Conservation (phyloP, 2,329 filamentous ascomycete species). For the Penicillium rolfsii region DNA sequence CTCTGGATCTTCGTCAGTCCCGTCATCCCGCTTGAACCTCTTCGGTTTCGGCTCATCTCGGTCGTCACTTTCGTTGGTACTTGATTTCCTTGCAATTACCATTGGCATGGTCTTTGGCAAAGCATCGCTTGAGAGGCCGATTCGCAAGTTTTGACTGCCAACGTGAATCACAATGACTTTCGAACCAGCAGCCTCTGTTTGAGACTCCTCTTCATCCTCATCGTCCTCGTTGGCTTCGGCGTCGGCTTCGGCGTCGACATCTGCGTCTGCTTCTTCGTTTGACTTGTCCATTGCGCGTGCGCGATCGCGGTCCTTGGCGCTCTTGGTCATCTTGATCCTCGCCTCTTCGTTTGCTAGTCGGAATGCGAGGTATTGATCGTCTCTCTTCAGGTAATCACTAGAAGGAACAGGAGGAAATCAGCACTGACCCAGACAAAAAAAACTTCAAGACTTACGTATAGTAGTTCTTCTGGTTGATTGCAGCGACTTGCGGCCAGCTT, state of each 20-base stretch:
- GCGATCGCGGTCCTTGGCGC: conserved; percentile 83
- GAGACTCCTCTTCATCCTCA: conserved; percentile 57
- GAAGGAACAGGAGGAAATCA: conserved; percentile 15
- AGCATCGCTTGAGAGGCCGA: conserved; percentile 94
- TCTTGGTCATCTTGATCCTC: conserved; percentile 80
- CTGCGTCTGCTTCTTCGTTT: conserved; percentile 56
- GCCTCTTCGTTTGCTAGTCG: conserved; percentile 86
- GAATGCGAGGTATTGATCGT: conserved; percentile 91
- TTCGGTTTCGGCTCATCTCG: conserved; percentile 77
- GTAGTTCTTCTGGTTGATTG: conserved; percentile 99
- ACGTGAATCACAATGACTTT: conserved; percentile 95
- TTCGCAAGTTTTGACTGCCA: conserved; percentile 91
- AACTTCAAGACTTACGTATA: conserved; percentile 71
- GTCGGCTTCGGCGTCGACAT: conserved; percentile 46
- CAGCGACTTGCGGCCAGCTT: conserved; percentile 86
- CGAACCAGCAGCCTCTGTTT: conserved; percentile 71
- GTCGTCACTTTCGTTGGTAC: conserved; percentile 79
- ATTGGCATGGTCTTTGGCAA: conserved; percentile 93
- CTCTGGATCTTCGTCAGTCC: conserved; percentile 60
- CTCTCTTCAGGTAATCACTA: conserved; percentile 96
- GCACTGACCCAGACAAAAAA: conserved; percentile 6
- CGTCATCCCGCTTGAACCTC: conserved; percentile 62
- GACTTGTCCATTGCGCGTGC: conserved; percentile 75
- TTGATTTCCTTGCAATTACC: conserved; percentile 80
- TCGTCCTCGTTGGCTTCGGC: conserved; percentile 62